Percentiles rank a stretch among this genome's conserved stretches.
These are phyloP conservation scores for Penicillium silybi DNA, from an alignment of 495 filamentous ascomycete genomes.

Conservation along the genomic window DNA sequence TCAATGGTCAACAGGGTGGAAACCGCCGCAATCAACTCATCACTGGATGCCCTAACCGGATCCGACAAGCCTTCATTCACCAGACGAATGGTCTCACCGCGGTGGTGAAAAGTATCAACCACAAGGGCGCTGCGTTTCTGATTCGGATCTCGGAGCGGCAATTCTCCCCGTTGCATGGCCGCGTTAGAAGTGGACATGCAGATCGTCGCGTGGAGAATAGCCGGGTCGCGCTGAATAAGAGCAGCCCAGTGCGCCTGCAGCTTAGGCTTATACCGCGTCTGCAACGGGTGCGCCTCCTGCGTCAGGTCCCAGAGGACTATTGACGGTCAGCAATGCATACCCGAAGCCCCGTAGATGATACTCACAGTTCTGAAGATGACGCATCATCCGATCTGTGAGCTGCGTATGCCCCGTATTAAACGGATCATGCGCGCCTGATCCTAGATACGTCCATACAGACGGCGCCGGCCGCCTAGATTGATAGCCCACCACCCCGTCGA, in stretches of 20 bases:
- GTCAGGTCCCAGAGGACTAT: conserved; percentile 42
- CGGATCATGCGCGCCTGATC: conserved; percentile 37
- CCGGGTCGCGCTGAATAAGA: conserved; percentile 39
- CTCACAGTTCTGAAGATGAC: conserved; percentile 42
- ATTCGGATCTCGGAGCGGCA: conserved; percentile 36
- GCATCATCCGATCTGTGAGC: conserved; percentile 41
- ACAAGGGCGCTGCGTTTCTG: conserved; percentile 34
- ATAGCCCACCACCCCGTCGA: conserved; percentile 13
- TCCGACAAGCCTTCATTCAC: conserved; percentile 45
- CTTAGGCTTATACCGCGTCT: conserved; percentile 35
- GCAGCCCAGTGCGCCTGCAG: conserved; percentile 41
- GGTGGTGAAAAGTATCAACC: conserved; percentile 43
- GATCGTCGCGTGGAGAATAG: conserved; percentile 40
- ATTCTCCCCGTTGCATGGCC: conserved; percentile 35
- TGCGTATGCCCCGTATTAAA: conserved; percentile 41
- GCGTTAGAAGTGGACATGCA: conserved; percentile 42
- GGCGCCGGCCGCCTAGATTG: neutral
- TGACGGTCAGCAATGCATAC: conserved; percentile 7
- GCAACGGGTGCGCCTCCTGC: conserved; percentile 39
- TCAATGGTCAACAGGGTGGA: conserved; percentile 45
- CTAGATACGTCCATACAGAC: conserved; percentile 26
- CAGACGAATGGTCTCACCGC: conserved; percentile 45
- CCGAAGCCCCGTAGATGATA: neutral
- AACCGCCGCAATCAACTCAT: conserved; percentile 44
- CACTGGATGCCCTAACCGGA: conserved; percentile 40